Evolutionary conservation across 192 early-diverging fungal genomes (phyloP), one percentile per base, ranked within the genome.

Genomic region (Physocladia obscura): DNA sequence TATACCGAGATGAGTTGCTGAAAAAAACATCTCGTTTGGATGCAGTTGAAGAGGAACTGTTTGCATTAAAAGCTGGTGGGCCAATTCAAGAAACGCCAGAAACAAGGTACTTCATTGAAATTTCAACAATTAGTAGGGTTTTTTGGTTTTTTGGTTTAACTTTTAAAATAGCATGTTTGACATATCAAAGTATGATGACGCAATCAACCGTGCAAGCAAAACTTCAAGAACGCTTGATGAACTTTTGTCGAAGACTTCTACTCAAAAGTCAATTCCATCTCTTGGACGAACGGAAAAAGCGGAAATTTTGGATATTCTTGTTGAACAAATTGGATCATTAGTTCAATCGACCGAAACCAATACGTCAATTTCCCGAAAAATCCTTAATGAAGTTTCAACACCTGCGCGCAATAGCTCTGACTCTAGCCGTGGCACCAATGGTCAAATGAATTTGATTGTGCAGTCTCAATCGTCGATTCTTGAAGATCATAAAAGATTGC

Each of bases 1-100:
- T 67, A 4, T 73, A 77, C 67, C 61, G 76, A 3, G 60, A 74
- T 34, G 70, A 77, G 39, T 40, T 77, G 39, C 15, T 49, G 64
- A 65, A 59, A 36, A 79, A 76, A 54, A 37, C 26, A 19, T 44
- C 58, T 30, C 36, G 52, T 4, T 29, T 68, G 54, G 64, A 75
- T n/a, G 38, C 15, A 32, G 22, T 70, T 3, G 59, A 75, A 34
- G 62, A 70, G 37, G 74, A 75, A 49, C 22, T 61, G 35, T 73
- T 67, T 37, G 67, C 37, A 38, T 19, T 40, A 36, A 70, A 62
- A 38, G 13, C 51, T 19, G 15, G 29, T 4, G 57, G 17, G 2
- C 4, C 54, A 29, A 11, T 54, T n/a, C 22, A n/a, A 13, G 67
- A 68, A 37, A 74, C 51, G 4, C 72, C 49, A 21, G 67, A 70